Evolutionary conservation across 345 rosid genomes (phyloP), one percentile per base, ranked within the genome.

Genomic region (Limnanthes douglasii): DNA sequence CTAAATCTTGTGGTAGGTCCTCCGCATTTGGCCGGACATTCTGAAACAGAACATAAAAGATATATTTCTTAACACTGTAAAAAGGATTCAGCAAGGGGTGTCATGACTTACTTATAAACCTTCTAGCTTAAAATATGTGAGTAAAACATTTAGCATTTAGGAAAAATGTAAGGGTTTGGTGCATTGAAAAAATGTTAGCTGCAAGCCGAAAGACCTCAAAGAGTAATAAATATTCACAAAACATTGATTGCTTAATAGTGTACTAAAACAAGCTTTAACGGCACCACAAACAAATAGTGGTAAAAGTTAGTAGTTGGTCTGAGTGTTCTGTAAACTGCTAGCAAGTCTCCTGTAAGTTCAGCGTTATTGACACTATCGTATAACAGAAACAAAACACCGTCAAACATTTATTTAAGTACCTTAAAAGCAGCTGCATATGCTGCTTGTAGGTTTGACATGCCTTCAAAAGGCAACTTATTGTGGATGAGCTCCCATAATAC

Each of bases 361-460:
- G n/a, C n/a, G n/a, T n/a, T n/a, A n/a, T n/a, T n/a, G n/a, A n/a
- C n/a, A n/a, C n/a, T n/a, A n/a, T n/a, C n/a, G n/a, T n/a, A n/a
- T n/a, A n/a, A n/a, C n/a, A n/a, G n/a, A n/a, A n/a, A n/a, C n/a
- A n/a, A n/a, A n/a, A n/a, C n/a, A n/a, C n/a, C n/a, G n/a, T 26
- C 11, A 9, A 1, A n/a, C 4, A 15, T 37, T 7, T 4, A 27
- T n/a, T n/a, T n/a, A n/a, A n/a, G 14, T 54, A 84, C 99, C 94
- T 85, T 90, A 42, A 90, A 90, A 16, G 99, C 99, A 37, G 99
- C 99, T 5, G 99, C 99, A 64, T 90, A 90, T 17, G 99, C 99
- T 21, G 99, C 99, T 70, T 90, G 99, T 26, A 90, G 64, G 64
- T 90, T 90, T 0, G 99, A 90, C 99, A 90, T 90, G 72, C 99